phyloP scores from a whole-genome alignment of 1,284 basidiomycete genomes.

The Cryptococcus depauperatus region DNA sequence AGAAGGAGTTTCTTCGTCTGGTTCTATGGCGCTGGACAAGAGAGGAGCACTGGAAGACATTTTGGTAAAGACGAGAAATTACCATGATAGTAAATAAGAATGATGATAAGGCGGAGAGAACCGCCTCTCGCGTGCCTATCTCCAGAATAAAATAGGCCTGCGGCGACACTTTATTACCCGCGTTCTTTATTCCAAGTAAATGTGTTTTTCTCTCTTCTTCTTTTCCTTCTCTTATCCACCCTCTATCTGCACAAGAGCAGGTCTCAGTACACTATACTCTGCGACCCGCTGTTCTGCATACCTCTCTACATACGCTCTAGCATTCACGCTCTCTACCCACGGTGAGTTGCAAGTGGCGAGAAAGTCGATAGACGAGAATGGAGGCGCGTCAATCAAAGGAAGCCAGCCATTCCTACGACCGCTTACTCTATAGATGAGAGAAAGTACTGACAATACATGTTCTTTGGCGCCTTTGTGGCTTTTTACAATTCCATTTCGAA shows the following conservation, averaged over 20 bases:
- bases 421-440: neutral
- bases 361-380: neutral
- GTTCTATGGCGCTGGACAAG: slow-evolving; percentile 45
- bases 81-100: no score
- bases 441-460: neutral
- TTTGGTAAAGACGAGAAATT: no score
- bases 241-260: no score
- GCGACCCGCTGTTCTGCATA: no score
- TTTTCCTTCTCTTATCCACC: no score
- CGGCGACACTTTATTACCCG: no score
- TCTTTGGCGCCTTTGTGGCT: neutral
- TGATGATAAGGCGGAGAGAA: no score
- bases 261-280: neutral
- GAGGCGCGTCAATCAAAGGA: neutral
- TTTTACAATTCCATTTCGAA: neutral
- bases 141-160: no score
- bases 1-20: slow-evolving; percentile 37
- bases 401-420: no score
- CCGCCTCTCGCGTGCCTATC: no score
- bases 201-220: no score
- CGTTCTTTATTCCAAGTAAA: no score
- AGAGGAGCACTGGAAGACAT: slow-evolving; percentile 36
- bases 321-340: neutral
- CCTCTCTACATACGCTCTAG: neutral
- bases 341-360: neutral